Evolutionary conservation across 768 basidiomycete genomes (phyloP), one percentile per base, ranked within the genome.

Genomic region (Termitomyces sp.): DNA sequence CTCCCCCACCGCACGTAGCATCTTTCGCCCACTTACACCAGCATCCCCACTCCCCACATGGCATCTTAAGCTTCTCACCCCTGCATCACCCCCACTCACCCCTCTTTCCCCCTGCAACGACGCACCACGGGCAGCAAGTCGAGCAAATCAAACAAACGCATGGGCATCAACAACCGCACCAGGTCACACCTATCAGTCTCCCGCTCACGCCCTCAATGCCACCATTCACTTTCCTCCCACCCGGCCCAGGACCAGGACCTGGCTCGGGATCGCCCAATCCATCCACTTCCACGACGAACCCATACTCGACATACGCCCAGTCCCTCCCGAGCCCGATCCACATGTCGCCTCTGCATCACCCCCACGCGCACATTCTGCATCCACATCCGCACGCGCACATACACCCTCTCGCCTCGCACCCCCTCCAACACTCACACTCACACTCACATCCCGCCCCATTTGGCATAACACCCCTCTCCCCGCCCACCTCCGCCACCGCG

Each of bases 131-230:
- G 2, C 62, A 60, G 31, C 65, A 67, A 47, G 76, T 76, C 55
- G 69, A 83, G 54, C 77, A 53, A 8, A 53, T 54, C 38, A 54
- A 38, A 4, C 54, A 55, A n/a, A 17, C n/a, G 31, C 54, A 55
- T 31, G 38, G 0, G 3, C 37, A 53, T 20, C 52, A 36, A 4
- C 53, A 40, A 29, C 25, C 14, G 31, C 32, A 45, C 31, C 54
- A 56, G 34, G 31, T 43, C 11, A 56, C 54, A 3, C 54, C 31
- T 0, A 43, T 56, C 17, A 17, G 29, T 4, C 55, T 92, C 14
- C 90, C 92, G 1, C 94, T 97, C 69, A 97, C 96, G n/a, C 95
- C 96, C 0, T 91, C 90, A 62, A 98, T 98, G 96, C 96, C 96
- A 1, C 87, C 93, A 5, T 98, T 97, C 75, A 88, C 86, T 12